Percentiles rank a stretch among this genome's conserved stretches.
phyloP scores from a whole-genome alignment of 768 basidiomycete species.

The Mycena rebaudengoi region DNA sequence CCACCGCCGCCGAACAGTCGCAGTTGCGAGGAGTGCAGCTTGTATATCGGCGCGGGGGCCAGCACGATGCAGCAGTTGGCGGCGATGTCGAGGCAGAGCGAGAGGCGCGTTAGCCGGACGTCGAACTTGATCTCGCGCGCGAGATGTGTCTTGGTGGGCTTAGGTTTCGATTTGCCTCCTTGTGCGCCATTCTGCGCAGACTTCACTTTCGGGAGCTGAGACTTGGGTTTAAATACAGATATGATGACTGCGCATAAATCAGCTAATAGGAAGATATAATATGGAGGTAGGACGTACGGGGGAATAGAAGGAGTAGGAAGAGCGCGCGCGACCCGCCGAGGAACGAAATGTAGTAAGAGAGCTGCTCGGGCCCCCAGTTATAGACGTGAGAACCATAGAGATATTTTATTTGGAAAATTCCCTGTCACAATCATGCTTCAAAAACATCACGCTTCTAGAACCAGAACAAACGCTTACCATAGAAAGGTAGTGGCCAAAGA shows the following conservation, averaged over 20 bases:
- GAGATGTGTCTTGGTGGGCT: conserved; percentile 60
- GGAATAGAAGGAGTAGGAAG: conserved; percentile 61
- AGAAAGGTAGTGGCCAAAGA: conserved; percentile 73
- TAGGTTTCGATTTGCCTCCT: conserved; percentile 40
- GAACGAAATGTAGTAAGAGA: conserved; percentile 81
- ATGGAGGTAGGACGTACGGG: conserved; percentile 47
- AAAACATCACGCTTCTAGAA: background rate
- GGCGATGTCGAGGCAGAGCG: conserved; percentile 70
- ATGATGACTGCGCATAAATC: conserved; percentile 72
- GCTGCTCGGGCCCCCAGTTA: conserved; percentile 73
- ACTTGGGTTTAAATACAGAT: conserved; percentile 62
- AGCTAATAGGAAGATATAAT: no score
- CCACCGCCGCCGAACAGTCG: no score
- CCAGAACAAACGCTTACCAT: conserved; percentile 53
- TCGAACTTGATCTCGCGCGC: conserved; percentile 77
- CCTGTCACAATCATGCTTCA: conserved; percentile 45
- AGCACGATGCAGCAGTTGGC: conserved; percentile 69
- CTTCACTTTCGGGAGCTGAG: background rate
- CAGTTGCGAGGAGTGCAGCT: no score
- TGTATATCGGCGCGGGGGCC: conserved; percentile 54
- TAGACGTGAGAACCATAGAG: conserved; percentile 80
- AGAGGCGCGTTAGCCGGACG: conserved; percentile 64
- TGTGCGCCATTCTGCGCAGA: conserved; percentile 8
- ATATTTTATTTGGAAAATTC: conserved; percentile 84
- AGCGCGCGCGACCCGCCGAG: conserved; percentile 68